These are phyloP conservation scores for Carex sylvatica DNA, from an alignment of 202 grass and related monocot species.

Conservation along the genomic window DNA sequence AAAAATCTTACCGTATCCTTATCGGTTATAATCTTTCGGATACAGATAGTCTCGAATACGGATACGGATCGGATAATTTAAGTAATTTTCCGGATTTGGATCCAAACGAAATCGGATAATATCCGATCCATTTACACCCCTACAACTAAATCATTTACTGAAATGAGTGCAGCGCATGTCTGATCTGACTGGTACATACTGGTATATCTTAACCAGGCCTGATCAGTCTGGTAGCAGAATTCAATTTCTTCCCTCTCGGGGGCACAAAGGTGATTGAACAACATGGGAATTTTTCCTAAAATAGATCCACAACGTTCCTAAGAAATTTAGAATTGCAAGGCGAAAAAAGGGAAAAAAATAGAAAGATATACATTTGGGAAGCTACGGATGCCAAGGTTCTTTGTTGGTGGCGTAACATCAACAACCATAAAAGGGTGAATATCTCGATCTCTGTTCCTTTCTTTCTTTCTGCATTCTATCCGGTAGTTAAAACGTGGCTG, in stretches of 20 bases:
- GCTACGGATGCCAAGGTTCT: constrained; percentile 82
- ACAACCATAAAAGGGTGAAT: constrained; percentile 78
- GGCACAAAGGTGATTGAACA: background rate
- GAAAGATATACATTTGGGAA: constrained; percentile 59
- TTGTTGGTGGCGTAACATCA: constrained; percentile 83
- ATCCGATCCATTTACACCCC: too few species aligned
- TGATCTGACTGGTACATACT: background rate
- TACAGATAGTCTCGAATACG: too few species aligned
- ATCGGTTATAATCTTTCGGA: too few species aligned
- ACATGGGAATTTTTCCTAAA: background rate
- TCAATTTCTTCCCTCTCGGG: too few species aligned
- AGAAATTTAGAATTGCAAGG: background rate
- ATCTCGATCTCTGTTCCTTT: constrained; percentile 62
- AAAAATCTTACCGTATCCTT: too few species aligned
- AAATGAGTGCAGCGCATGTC: background rate
- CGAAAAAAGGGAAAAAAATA: background rate
- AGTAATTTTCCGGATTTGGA: too few species aligned
- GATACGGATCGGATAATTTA: too few species aligned
- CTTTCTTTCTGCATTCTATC: constrained; percentile 76
- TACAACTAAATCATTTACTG: background rate
- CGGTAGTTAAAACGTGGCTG: constrained; percentile 40
- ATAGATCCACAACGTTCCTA: background rate
- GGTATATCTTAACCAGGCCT: background rate
- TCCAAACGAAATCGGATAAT: too few species aligned
- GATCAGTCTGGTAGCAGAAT: background rate